phyloP scores from a whole-genome alignment of 768 basidiomycete species.

The Lactarius tabidus region DNA sequence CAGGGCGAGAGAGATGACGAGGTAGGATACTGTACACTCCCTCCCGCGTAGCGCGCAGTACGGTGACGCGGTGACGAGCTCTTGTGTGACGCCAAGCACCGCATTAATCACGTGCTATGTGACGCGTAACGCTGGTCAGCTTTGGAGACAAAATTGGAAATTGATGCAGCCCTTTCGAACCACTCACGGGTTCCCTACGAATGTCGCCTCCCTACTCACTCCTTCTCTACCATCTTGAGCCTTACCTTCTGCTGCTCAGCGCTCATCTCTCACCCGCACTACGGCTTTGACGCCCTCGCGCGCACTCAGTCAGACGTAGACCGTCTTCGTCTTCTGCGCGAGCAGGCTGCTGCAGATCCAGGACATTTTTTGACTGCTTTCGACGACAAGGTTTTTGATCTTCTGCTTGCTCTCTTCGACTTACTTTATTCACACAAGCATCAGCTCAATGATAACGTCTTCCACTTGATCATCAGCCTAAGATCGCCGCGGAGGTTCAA shows the following conservation, averaged over 20 bases:
- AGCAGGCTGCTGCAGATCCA: conserved; percentile 36
- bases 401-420: conserved; percentile 28
- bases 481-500: conserved; percentile 43
- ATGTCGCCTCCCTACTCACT: conserved; percentile 9
- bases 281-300: conserved; percentile 61
- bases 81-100: too few species aligned
- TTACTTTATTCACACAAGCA: background rate
- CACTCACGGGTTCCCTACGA: background rate
- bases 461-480: conserved; percentile 40
- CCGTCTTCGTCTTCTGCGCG: conserved; percentile 45
- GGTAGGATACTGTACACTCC: too few species aligned
- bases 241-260: too few species aligned
- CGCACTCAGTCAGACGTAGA: conserved; percentile 62
- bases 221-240: background rate
- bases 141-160: too few species aligned
- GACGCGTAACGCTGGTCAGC: too few species aligned
- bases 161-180: too few species aligned
- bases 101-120: too few species aligned
- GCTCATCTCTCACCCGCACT: background rate
- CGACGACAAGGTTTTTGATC: conserved; percentile 37
- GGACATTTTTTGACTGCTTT: conserved; percentile 34
- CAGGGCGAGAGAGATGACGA: too few species aligned
- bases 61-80: too few species aligned
- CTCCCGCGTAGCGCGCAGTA: too few species aligned
- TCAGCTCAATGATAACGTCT: conserved; percentile 34